phyloP scores from a whole-genome alignment of 2,329 filamentous ascomycete species.

The Stachybotrys echinatus region DNA sequence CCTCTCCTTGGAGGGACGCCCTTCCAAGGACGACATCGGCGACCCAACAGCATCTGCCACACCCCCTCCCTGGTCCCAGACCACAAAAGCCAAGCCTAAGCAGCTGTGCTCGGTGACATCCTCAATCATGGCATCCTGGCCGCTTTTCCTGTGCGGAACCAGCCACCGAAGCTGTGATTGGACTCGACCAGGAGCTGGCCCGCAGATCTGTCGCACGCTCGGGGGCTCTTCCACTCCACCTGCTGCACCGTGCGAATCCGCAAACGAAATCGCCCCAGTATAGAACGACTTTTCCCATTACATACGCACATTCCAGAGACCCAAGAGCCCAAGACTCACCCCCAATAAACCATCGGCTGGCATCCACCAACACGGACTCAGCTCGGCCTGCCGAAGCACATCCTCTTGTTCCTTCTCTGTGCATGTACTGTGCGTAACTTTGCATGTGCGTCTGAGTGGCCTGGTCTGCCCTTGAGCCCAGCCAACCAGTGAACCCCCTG shows the following conservation, averaged over 20 bases:
- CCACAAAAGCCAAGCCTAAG: not conserved
- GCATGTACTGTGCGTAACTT: not conserved
- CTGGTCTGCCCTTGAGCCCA: not conserved
- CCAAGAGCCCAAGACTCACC: not conserved
- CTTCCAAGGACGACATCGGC: not conserved
- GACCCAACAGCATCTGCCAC: not conserved
- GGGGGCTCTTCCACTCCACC: slow-evolving; percentile 7
- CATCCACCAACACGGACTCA: slow-evolving; percentile 1
- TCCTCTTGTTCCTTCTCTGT: not conserved
- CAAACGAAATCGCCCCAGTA: not conserved
- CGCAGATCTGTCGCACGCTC: slow-evolving; percentile 22
- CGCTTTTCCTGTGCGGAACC: slow-evolving; percentile 10
- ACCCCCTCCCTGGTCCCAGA: not conserved
- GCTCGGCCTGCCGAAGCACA: not conserved
- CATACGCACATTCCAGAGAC: not conserved
- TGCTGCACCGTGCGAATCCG: not conserved
- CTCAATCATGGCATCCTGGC: not conserved
- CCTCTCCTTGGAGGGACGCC: not conserved
- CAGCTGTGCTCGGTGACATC: not conserved
- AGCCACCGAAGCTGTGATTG: slow-evolving; percentile 20
- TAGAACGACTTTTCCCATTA: not conserved
- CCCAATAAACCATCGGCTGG: not conserved
- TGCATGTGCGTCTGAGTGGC: not conserved
- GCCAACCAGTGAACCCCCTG: not conserved
- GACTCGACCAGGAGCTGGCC: slow-evolving; percentile 16